phyloP scores from a whole-genome alignment of 2,329 filamentous ascomycete genomes.

The Ophioceras dolichostomum region DNA sequence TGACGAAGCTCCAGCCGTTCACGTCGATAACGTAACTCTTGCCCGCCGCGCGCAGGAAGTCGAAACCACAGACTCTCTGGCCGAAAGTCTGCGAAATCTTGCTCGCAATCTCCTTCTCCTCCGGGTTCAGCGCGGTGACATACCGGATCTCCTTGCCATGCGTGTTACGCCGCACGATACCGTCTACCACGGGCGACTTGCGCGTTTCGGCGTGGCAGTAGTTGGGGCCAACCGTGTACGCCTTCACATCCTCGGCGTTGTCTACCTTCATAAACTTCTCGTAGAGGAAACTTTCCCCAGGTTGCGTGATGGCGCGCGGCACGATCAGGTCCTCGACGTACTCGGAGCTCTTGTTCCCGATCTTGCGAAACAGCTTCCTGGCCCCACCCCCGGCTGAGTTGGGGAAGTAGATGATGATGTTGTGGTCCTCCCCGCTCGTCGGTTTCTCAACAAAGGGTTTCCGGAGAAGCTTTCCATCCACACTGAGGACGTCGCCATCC shows the following conservation, averaged over 20 bases:
- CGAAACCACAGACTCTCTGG: constrained; percentile 91
- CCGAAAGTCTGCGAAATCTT: constrained; percentile 88
- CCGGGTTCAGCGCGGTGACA: constrained; percentile 68
- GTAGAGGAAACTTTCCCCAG: constrained; percentile 79
- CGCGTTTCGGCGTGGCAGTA: constrained; percentile 96
- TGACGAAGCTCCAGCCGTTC: constrained; percentile 99
- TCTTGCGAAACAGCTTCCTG: constrained; percentile 85
- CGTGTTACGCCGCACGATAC: constrained; percentile 87
- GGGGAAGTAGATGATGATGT: constrained; percentile 96
- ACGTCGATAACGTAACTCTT: constrained; percentile 98
- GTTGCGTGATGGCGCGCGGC: constrained; percentile 73
- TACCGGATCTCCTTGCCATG: constrained; percentile 96
- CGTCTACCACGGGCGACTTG: constrained; percentile 95
- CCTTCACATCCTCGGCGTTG: constrained; percentile 96
- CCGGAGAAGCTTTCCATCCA: constrained; percentile 68
- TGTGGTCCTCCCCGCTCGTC: constrained; percentile 96
- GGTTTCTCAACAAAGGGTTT: constrained; percentile 99
- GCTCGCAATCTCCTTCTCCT: constrained; percentile 76
- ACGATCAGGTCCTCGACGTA: constrained; percentile 66
- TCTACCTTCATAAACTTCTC: constrained; percentile 95
- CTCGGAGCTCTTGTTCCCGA: constrained; percentile 98
- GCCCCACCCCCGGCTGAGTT: constrained; percentile 79
- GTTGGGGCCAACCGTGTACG: constrained; percentile 85
- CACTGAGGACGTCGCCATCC: constrained; percentile 74
- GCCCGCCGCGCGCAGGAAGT: constrained; percentile 75